Conservation (phyloP, 345 rosid species). For the Dipteronia dyeriana region DNA sequence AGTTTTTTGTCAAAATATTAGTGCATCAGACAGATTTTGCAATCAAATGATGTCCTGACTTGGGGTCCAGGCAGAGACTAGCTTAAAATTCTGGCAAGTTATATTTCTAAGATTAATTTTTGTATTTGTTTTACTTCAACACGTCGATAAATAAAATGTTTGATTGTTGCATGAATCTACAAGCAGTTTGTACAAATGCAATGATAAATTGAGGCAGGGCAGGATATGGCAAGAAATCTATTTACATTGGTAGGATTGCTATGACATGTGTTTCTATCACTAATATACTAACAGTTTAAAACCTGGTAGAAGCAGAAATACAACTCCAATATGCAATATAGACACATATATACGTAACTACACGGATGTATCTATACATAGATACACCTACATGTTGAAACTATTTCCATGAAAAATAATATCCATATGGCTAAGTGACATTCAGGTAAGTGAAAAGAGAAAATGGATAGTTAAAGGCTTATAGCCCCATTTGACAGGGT, state of each 20-base stretch:
- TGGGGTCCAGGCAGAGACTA: not conserved
- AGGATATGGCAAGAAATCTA: too few relatives aligned
- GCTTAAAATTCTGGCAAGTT: not conserved
- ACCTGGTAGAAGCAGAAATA: not conserved
- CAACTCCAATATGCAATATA: not conserved
- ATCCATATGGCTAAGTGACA: not conserved
- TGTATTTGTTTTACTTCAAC: not conserved
- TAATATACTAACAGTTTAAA: not conserved
- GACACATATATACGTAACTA: not conserved
- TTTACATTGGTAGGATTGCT: too few relatives aligned
- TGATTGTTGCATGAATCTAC: not conserved
- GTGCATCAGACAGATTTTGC: not conserved
- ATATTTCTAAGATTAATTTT: not conserved
- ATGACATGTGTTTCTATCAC: not conserved
- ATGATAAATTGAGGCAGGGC: too few relatives aligned
- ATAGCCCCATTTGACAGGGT: not conserved
- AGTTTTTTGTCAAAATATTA: not conserved
- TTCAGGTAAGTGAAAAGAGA: not conserved
- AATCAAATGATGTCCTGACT: conserved; percentile 2
- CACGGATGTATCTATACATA: not conserved
- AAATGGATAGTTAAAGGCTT: not conserved
- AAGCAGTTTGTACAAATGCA: not conserved
- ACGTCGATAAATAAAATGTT: not conserved
- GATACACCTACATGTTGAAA: not conserved
- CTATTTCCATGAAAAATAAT: not conserved